Base-by-base conservation (phyloP, 495 filamentous ascomycete species). In the Neurospora tetraspora region DNA sequence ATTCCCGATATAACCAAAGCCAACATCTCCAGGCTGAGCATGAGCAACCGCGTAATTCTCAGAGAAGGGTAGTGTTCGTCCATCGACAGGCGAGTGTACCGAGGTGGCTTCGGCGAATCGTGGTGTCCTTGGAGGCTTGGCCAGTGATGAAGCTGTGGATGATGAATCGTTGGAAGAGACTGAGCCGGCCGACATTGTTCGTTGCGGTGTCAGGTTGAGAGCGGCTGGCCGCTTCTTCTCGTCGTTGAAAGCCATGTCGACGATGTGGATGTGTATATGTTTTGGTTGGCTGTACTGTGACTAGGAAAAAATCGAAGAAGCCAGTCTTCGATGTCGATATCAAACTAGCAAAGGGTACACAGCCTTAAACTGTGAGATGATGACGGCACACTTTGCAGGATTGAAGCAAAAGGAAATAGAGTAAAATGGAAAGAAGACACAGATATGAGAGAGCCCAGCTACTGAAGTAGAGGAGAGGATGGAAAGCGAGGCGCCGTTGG, bases 101-200 rank as follows among this genome's bases (percentile, higher is more conserved):
- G 93, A 86, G 8, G 94, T 97, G 39, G 93, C 93, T 84, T 97
- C 94, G 45, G 93, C 93, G 78, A 97, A 97, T 74, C 94, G 91
- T 74, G 94, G 90, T 69, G 92, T 93, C 73, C 94, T 88, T 39
- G 91, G 91, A 37, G 91, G 85, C 83, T 91, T 94, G 68, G 73
- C 76, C 71, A 96, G 82, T 20, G 93, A 92, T 59, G 84, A 85
- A 70, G 83, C 80, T 76, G 80, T 84, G 34, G 90, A 89, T 36
- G 85, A 84, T 39, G 87, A 86, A 40, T 80, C 81, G 31, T 84
- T 85, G 34, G 87, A 76, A 18, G 89, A 88, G n/a, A 84, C 83
- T 59, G 88, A 88, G 70, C 81, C 83, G 43, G 84, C 85, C 11
- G 87, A 85, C 39, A 79, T 82, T 69, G 80, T 83, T 71, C 84